Evolutionary conservation across 108 stramenopile species (phyloP).

Genomic region (Craspedostauros australis): DNA sequence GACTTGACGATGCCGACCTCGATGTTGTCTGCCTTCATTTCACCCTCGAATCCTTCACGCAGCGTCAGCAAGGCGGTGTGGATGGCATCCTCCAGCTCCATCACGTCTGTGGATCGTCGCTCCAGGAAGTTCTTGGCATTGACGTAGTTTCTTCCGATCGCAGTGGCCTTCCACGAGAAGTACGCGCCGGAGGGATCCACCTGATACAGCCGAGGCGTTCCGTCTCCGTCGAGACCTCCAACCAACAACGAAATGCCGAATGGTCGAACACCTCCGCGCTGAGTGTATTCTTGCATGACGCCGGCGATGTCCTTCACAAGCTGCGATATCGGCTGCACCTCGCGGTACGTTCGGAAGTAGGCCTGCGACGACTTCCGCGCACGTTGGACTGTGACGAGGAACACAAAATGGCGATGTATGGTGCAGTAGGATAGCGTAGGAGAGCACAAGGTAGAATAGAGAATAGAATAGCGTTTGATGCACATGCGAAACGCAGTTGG

Average conservation of each 20-base stretch:
- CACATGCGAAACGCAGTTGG: too few species aligned
- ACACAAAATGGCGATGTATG: neutral
- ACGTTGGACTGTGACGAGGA: conserved; percentile 59
- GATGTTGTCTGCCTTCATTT: conserved; percentile 98
- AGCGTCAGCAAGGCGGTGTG: conserved; percentile 97
- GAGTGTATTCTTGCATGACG: conserved; percentile 98
- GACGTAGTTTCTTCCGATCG: conserved; percentile 97
- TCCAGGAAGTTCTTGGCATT: conserved; percentile 99
- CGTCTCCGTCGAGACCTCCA: conserved; percentile 94
- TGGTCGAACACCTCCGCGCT: conserved; percentile 96
- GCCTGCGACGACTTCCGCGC: conserved; percentile 93
- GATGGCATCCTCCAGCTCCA: conserved; percentile 99
- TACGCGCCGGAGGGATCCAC: conserved; percentile 98
- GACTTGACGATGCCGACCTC: conserved; percentile 92
- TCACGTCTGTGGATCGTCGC: conserved; percentile 91
- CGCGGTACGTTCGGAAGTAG: conserved; percentile 88
- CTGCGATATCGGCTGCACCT: conserved; percentile 87
- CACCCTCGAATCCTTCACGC: conserved; percentile 98
- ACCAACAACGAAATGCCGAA: conserved; percentile 94
- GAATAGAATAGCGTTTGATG: too few species aligned
- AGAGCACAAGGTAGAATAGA: neutral
- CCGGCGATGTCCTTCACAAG: conserved; percentile 90
- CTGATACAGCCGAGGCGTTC: conserved; percentile 89
- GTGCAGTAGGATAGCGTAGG: neutral
- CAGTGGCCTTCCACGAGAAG: conserved; percentile 99